Evolutionary conservation across 140 eudicot species (phyloP).

Genomic region (Ambrosia hybrid): DNA sequence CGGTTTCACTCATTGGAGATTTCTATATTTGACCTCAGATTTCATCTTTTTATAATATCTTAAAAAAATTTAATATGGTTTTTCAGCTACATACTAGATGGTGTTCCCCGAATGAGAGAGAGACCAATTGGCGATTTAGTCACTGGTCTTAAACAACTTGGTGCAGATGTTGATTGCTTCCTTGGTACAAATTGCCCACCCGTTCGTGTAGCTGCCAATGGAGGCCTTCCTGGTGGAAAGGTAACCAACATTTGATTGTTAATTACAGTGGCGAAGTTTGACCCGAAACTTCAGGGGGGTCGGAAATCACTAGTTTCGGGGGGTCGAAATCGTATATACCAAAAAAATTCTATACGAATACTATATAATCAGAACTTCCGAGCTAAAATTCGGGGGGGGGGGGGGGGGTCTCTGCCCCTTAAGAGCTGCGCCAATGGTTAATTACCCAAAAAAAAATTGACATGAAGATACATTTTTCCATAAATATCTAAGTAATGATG

Average conservation of each 20-base stretch:
- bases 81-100: slow-evolving; percentile 87
- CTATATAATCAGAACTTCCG: too few species aligned
- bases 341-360: too few species aligned
- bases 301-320: too few species aligned
- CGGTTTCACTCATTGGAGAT: background rate
- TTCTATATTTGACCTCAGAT: background rate
- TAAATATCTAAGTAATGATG: background rate
- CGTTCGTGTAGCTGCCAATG: slow-evolving; percentile 79
- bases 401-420: too few species aligned
- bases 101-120: slow-evolving; percentile 99
- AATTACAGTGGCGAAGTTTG: background rate
- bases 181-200: slow-evolving; percentile 98
- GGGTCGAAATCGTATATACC: too few species aligned
- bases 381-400: too few species aligned
- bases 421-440: too few species aligned
- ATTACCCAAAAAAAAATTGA: too few species aligned
- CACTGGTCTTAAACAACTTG: slow-evolving; percentile 92
- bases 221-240: slow-evolving; percentile 99
- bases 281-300: too few species aligned
- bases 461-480: background rate
- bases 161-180: slow-evolving; percentile 91
- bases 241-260: slow-evolving; percentile 30
- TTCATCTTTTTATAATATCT: background rate
- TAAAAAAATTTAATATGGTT: background rate
- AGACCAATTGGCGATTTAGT: slow-evolving; percentile 97